Base-by-base conservation (phyloP, 1,284 basidiomycete species). In the Microbotryum violaceum region DNA sequence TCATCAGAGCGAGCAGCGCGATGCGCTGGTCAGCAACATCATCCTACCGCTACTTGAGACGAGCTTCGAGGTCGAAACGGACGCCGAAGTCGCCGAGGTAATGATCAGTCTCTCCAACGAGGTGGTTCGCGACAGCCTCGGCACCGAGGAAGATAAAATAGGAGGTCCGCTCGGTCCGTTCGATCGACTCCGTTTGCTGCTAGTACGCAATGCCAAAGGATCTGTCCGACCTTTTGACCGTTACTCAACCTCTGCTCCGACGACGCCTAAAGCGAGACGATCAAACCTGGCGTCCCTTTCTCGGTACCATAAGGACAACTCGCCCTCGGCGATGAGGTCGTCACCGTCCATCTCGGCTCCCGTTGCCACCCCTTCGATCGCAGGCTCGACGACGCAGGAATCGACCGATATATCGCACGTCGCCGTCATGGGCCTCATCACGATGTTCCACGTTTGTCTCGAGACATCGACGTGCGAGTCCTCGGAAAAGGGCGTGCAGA, bases 391-490 rank as follows among this genome's bases (percentile, higher is more conserved):
- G 18, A 14, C 14, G 4, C 31, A 7, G 2, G 67, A 68, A n/a
- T 48, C 56, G 10, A 52, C 54, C 53, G 67, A 69, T 46, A 58
- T 64, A 5, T 46, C 60, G 6, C 49, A 59, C 2, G 31, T 69
- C 54, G 65, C 87, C 5, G 80, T 84, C 33, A 79, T 82, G 12
- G 82, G 85, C 0, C 78, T 90, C 6, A 78, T 87, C 33, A 77
- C 81, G 18, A 79, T 85, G 51, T 89, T 90, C 73, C 79, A 80
- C 65, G 83, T 86, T 72, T 58, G 67, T 69, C 45, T 73, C 71
- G 44, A 66, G 18, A 57, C 69, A n/a, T 69, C 70, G 57, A 73
- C 64, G 65, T 70, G 54, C 68, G 75, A 76, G 0, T 74, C 77
- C 6, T 78, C 79, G 0, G 70, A 74, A 2, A 72, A 77, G 21